Evolutionary conservation across 768 basidiomycete genomes (phyloP).

Genomic region (Trametes coccinea): DNA sequence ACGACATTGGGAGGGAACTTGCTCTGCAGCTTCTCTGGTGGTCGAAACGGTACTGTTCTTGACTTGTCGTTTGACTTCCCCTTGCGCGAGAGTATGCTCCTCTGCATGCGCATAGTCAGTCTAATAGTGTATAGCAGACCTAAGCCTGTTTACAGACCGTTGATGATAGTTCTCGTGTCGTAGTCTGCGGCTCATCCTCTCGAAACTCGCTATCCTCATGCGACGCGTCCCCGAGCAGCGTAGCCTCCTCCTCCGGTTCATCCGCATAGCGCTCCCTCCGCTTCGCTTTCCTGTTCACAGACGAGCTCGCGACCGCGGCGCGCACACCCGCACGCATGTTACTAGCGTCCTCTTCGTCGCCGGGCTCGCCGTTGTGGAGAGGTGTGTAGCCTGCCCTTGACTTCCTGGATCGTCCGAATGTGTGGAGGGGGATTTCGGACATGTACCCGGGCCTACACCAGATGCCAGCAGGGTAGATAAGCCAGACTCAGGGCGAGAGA

Average conservation of each 20-base stretch:
- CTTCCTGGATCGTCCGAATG: slow-evolving; percentile 52
- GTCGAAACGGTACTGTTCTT: slow-evolving; percentile 74
- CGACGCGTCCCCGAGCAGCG: slow-evolving; percentile 44
- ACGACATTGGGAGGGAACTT: slow-evolving; percentile 87
- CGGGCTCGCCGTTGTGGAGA: slow-evolving; percentile 36
- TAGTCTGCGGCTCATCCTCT: slow-evolving; percentile 40
- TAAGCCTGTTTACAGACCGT: slow-evolving; percentile 20
- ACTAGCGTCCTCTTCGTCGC: slow-evolving; percentile 29
- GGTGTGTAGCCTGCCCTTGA: slow-evolving; percentile 49
- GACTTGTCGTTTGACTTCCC: slow-evolving; percentile 62
- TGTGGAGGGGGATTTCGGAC: slow-evolving; percentile 74
- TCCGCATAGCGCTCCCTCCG: slow-evolving; percentile 59
- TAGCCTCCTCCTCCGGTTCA: slow-evolving; percentile 63
- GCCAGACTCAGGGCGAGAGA: slow-evolving; percentile 1
- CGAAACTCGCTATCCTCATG: slow-evolving; percentile 36
- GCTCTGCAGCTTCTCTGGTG: slow-evolving; percentile 72
- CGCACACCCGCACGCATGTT: slow-evolving; percentile 35
- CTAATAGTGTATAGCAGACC: no score
- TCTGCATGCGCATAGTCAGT: slow-evolving; percentile 16
- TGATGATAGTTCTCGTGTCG: slow-evolving; percentile 20
- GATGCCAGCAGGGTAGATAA: slow-evolving; percentile 8
- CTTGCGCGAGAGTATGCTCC: slow-evolving; percentile 29
- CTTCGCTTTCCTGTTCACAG: slow-evolving; percentile 40
- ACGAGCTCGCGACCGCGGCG: slow-evolving; percentile 35
- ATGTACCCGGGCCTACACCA: slow-evolving; percentile 36